Evolutionary conservation across 257 asterid genomes (phyloP), one percentile per base, ranked within the genome.

Genomic region (Solanum pennellii): DNA sequence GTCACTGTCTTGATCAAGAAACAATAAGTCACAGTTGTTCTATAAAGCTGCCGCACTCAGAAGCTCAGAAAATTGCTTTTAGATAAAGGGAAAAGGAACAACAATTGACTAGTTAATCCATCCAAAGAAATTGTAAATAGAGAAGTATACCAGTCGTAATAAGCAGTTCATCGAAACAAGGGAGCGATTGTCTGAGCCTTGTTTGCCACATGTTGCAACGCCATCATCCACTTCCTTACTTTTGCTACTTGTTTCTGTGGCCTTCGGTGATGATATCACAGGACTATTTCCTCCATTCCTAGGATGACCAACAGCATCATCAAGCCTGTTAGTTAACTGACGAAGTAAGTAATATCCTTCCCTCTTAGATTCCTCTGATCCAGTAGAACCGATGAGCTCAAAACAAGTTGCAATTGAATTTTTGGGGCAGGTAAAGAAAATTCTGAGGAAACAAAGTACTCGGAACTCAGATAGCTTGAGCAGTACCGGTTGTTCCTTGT

Each of bases 271-370:
- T 69, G 90, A 80, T 72, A 86, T 86, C 89, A 89, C 91, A 74
- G 44, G 92, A 87, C 72, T 87, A 87, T 77, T 76, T 85, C 68
- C 88, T 88, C 41, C 92, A 83, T 87, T 89, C 86, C 80, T 72
- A 87, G 62, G 71, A 80, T 75, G 59, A 77, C 88, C 73, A 86
- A 91, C 89, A 92, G 88, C 87, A 87, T 89, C 90, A 85, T 87
- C 91, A 90, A 95, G 88, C 93, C 90, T 92, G 85, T 44, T 86
- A 39, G 96, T 92, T 89, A 96, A 88, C 92, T 93, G 98, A 44
- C 74, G 90, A 88, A 96, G 94, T 92, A 96, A 92, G 91, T 94
- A 92, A 79, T 87, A 88, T 86, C 99, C 99, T 87, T 91, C 91
- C 87, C 56, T 76, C 33, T 88, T 93, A 75, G 88, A 77, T 59